Base-by-base conservation (phyloP, 306 rosid genomes). In the Dalbergia oliveri region DNA sequence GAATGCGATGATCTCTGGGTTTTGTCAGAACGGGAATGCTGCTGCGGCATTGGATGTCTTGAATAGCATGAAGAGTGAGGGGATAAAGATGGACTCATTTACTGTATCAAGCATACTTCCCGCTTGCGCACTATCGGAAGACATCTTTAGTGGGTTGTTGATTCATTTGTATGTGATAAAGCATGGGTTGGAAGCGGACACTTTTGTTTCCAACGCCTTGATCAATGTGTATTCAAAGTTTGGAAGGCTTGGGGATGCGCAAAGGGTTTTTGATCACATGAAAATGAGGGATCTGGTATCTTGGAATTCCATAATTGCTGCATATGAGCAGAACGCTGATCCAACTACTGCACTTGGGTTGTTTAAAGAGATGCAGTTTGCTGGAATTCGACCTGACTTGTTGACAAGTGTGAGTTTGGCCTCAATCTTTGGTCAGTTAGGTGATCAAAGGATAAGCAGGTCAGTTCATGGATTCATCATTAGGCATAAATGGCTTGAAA, bases 1-100 rank as follows among this genome's bases (percentile, higher is more conserved):
- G 89, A 86, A 86, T 63, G 87, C 89, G 5, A 86, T 86, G 89
- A 83, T 86, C 72, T 83, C 85, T 4, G 89, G 83, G 79, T 86
- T 86, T 77, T 76, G 83, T 79, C 81, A 72, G 79, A 86, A 80
- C 45, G 87, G 89, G 13, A 50, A 50, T 50, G 57, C 73, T 1
- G 76, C 51, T 0, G 76, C 68, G 76, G 85, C 83, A 1, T 60
- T 86, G 44, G 13, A 69, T 45, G 78, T 83, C 14, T 86, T 83
- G 72, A 78, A 56, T 61, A n/a, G 73, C 10, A 83, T 86, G 87
- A 80, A 62, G 58, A 56, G 4, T 14, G 83, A 76, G 81, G 85
- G 83, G 43, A 39, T 80, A 0, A 67, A 76, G 71, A 86, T 86
- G 89, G 89, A 86, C 61, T 53, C 59, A 2, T 41, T 72, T 59